phyloP scores from a whole-genome alignment of 2,329 filamentous ascomycete genomes.

The Pleomassaria siparia region DNA sequence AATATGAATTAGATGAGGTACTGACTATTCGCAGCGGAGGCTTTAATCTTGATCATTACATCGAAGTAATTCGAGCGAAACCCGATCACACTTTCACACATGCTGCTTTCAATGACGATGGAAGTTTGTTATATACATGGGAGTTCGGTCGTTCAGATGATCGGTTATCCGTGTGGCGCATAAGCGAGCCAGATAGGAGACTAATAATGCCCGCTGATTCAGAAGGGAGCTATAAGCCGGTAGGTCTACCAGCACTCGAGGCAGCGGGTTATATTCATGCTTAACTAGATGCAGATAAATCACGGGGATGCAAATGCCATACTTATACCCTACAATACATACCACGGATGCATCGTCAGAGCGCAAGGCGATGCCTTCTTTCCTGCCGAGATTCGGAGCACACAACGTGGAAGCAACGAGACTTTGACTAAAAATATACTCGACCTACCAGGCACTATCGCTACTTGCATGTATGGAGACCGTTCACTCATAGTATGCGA shows the following conservation, averaged over 20 bases:
- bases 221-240: conserved; percentile 5
- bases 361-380: conserved; percentile 4
- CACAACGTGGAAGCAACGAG: conserved; percentile 1
- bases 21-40: not conserved
- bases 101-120: conserved; percentile 6
- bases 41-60: not conserved
- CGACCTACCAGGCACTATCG: not conserved
- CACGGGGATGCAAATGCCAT: conserved; percentile 1
- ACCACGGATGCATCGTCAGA: conserved; percentile 2
- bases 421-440: not conserved
- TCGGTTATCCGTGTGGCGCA: conserved; percentile 3
- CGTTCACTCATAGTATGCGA: conserved; percentile 2
- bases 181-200: not conserved
- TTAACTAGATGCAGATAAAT: conserved; percentile 1
- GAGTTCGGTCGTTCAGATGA: conserved; percentile 6
- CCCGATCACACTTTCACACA: conserved; percentile 4
- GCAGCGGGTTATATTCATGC: not conserved
- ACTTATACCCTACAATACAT: conserved; percentile 6
- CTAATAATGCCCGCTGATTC: not conserved
- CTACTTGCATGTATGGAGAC: conserved; percentile 6
- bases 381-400: conserved; percentile 3
- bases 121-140: conserved; percentile 6
- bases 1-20: no score
- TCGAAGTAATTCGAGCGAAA: conserved; percentile 3
- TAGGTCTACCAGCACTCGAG: not conserved